Percentiles rank a stretch among this genome's conserved stretches.
Evolutionary conservation across 2,329 filamentous ascomycete species (phyloP).

Genomic region (Xylariaceae sp.): DNA sequence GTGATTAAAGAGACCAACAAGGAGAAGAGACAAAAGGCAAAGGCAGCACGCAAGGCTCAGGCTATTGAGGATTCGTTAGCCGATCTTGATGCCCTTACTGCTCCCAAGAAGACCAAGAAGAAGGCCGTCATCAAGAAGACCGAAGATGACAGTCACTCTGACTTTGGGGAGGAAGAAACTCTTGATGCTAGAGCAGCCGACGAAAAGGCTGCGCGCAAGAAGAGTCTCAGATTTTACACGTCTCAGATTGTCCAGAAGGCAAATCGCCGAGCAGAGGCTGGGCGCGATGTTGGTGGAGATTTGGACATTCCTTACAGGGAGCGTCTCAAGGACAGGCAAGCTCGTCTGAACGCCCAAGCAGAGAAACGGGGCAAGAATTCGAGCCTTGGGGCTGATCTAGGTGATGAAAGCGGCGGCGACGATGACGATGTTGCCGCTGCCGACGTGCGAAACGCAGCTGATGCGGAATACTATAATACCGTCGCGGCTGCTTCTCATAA

Average conservation of each 20-base stretch:
- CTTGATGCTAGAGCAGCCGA: slow-evolving; percentile 75
- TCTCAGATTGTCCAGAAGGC: slow-evolving; percentile 95
- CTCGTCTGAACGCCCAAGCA: slow-evolving; percentile 82
- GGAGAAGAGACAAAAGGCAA: slow-evolving; percentile 35
- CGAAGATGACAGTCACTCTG: slow-evolving; percentile 61
- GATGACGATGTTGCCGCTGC: slow-evolving; percentile 53
- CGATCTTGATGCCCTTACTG: slow-evolving; percentile 62
- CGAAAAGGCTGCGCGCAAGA: slow-evolving; percentile 86
- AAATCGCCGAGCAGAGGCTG: slow-evolving; percentile 73
- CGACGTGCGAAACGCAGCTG: slow-evolving; percentile 50
- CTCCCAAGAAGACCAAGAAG: slow-evolving; percentile 39
- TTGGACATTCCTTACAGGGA: slow-evolving; percentile 84
- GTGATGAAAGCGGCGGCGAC: slow-evolving; percentile 62
- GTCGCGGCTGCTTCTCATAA: slow-evolving; percentile 64
- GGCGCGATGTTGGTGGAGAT: slow-evolving; percentile 73
- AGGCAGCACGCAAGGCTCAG: slow-evolving; percentile 39
- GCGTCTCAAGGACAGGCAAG: slow-evolving; percentile 78
- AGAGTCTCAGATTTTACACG: slow-evolving; percentile 94
- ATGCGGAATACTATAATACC: slow-evolving; percentile 88
- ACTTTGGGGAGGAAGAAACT: slow-evolving; percentile 86
- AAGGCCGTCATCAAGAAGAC: slow-evolving; percentile 25
- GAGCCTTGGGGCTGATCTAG: slow-evolving; percentile 62
- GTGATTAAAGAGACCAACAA: slow-evolving; percentile 21
- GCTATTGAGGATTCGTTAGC: slow-evolving; percentile 67
- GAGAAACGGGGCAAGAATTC: slow-evolving; percentile 73